These are phyloP conservation scores for Sphagnurus paluster DNA, from an alignment of 1,284 basidiomycete species.

Conservation along the genomic window DNA sequence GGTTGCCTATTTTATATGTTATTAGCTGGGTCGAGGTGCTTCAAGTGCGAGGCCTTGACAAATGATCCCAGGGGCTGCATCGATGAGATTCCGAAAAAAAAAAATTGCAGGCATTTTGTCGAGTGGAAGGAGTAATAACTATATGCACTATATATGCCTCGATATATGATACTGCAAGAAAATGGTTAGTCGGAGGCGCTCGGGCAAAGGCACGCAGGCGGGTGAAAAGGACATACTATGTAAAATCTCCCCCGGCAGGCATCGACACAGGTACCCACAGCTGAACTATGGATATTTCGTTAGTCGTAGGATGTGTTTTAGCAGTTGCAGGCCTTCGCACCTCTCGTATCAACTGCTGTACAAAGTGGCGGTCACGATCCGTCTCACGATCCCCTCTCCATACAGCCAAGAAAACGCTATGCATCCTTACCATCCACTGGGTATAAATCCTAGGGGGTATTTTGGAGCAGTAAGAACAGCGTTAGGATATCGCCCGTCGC, in stretches of 20 bases:
- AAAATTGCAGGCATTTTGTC: too few relatives aligned
- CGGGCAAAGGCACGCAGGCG: neutral
- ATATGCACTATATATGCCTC: neutral
- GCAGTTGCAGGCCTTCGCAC: neutral
- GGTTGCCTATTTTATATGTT: too few relatives aligned
- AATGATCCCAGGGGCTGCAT: neutral
- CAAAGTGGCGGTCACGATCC: constrained; percentile 1
- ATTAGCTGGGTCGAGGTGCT: too few relatives aligned
- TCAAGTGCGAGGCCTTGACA: too few relatives aligned
- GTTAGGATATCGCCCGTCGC: neutral
- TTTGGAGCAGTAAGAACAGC: neutral
- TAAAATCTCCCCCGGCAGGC: neutral
- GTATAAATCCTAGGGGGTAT: neutral
- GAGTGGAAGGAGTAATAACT: neutral
- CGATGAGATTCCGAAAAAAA: too few relatives aligned
- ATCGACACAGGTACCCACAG: neutral
- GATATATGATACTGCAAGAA: too few relatives aligned
- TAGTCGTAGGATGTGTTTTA: neutral
- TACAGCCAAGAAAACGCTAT: neutral
- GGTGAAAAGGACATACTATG: neutral
- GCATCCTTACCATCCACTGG: neutral
- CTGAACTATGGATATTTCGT: neutral
- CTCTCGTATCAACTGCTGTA: neutral
- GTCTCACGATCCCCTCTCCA: neutral
- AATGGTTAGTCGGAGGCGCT: neutral